These are phyloP conservation scores for Metschnikowia lachancei DNA, from an alignment of 805 yeast species.

Conservation along the genomic window DNA sequence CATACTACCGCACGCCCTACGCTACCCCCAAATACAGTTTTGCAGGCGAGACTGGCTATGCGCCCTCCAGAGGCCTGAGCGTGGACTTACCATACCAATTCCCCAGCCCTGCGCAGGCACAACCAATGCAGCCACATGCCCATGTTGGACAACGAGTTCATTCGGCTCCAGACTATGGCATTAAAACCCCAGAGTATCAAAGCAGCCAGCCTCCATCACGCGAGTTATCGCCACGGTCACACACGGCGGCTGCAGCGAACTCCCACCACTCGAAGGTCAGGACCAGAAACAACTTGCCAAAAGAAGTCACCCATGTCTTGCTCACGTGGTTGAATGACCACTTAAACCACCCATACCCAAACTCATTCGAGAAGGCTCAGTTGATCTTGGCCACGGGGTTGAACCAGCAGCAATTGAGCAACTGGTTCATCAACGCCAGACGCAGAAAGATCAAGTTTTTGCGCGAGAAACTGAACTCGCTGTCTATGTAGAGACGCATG, in stretches of 20 bases:
- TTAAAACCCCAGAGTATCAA: background rate
- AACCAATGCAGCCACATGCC: background rate
- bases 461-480: slow-evolving; percentile 33
- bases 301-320: slow-evolving; percentile 68
- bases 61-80: background rate
- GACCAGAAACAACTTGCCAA: slow-evolving; percentile 71
- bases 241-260: slow-evolving; percentile 20
- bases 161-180: background rate
- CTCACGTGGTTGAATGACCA: slow-evolving; percentile 74
- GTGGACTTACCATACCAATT: slow-evolving; percentile 1
- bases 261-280: slow-evolving; percentile 17
- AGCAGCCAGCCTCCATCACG: slow-evolving; percentile 6
- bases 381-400: slow-evolving; percentile 70
- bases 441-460: slow-evolving; percentile 62
- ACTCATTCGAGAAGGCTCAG: slow-evolving; percentile 70
- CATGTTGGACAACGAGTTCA: background rate
- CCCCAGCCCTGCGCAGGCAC: background rate
- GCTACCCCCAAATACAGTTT: slow-evolving; percentile 6
- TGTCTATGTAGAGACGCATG: too few species aligned
- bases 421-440: slow-evolving; percentile 88
- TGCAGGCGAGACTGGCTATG: slow-evolving; percentile 10
- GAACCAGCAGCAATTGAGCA: slow-evolving; percentile 75
- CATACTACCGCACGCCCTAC: slow-evolving; percentile 12
- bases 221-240: slow-evolving; percentile 7
- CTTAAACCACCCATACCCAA: slow-evolving; percentile 80